Evolutionary conservation across 1,139 yeast genomes (phyloP), one percentile per base, ranked within the genome.

Genomic region (Geotrichum restrictum): DNA sequence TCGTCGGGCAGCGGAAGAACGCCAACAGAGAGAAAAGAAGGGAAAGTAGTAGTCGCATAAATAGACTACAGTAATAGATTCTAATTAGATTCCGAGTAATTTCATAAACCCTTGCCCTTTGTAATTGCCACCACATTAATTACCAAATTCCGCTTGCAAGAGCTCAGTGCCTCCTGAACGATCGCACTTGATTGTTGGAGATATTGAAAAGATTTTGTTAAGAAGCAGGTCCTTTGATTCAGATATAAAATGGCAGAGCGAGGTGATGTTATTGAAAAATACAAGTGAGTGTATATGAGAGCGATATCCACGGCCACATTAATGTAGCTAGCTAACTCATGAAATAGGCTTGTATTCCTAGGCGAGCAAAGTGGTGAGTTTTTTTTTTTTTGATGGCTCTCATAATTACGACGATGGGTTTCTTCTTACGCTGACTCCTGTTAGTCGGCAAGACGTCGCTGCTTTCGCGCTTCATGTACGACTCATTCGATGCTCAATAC

Each of bases 401-500:
- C 48, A 51, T n/a, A 47, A 47, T 22, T 52, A 43, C 8, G 19
- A 22, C 19, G 14, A 31, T 21, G 24, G 13, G 16, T n/a, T 13
- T 22, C 11, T 40, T 33, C 16, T 16, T 18, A 7, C 24, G 46
- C n/a, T 19, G 11, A 31, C 19, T 3, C 22, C n/a, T 38, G 4
- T 61, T 31, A 74, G 93, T 93, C 48, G 98, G 98, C 40, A 93
- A 93, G 69, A 93, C 98, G 7, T 91, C 98, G 6, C 78, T 93
- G 57, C 87, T 93, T 62, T 89, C 98, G 18, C 76, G 98, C 59
- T 93, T 93, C 73, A 93, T 93, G 98, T 91, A 93, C 69, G 98
- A 93, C 67, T 87, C 96, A n/a, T 93, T 93, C 68, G 97, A 93
- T 69, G 95, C 94, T 48, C 95, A 93, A 66, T 68, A 71, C 62